Base-by-base conservation (phyloP, 495 filamentous ascomycete genomes). In the Neurospora discreta region DNA sequence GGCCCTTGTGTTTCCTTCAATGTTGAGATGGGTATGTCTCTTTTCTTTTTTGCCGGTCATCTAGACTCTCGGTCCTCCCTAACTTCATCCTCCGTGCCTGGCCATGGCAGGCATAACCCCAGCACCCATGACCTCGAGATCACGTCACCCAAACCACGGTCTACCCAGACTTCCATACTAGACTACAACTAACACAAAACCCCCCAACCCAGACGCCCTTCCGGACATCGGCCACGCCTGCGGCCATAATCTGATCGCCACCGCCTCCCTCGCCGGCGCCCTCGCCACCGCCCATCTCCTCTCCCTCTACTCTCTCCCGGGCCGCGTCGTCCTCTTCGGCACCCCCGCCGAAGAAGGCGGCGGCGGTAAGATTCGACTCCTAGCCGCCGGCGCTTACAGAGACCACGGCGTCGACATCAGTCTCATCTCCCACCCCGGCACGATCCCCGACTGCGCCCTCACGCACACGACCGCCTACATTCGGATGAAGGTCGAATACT, bases 181-280 rank as follows among this genome's bases (percentile, higher is more conserved):
- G 20, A 71, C 40, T 10, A 15, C 18, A 6, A 20, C 68, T 74
- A 1, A 71, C 26, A 9, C 39, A n/a, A 3, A 26, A 5, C 0
- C 10, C 20, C 44, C 20, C 20, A 40, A 20, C 1, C 10, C 43
- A 82, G 87, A 89, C 72, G 87, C 87, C 0, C 80, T 89, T 23
- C 88, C 88, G 0, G 82, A 75, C 3, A 86, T 91, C 43, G 90
- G 88, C 42, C 90, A 92, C 74, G 89, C 89, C 0, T 91, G 89
- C 71, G 89, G 90, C 7, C 90, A 91, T 78, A 91, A 91, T 70
- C 86, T 92, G 1, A 92, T 91, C 72, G 86, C 89, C 7, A 90
- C 84, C 0, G 85, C 85, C 26, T 90, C 89, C 3, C 77, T 91
- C 13, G 83, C 86, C 0, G 89, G 81, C 0, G 89, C 85, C 13